phyloP scores from a whole-genome alignment of 2,329 filamentous ascomycete genomes.

The Phialocephala subalpina region DNA sequence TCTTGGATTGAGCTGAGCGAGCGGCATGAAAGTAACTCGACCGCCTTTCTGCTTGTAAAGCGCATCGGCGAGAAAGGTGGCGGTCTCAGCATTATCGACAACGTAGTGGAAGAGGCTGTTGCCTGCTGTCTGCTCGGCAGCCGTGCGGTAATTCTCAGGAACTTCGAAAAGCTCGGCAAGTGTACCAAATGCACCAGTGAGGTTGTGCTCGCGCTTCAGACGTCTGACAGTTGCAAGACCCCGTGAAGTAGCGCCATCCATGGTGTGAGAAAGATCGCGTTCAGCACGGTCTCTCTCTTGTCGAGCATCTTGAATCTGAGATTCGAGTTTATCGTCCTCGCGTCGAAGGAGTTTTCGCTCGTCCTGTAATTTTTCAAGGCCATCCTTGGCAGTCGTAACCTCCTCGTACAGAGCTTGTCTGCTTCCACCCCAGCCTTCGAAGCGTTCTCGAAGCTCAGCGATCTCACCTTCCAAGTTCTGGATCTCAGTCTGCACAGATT shows the following conservation, averaged over 20 bases:
- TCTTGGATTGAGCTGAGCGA: conserved; percentile 80
- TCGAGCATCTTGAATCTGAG: conserved; percentile 76
- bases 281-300: conserved; percentile 82
- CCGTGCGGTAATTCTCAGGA: conserved; percentile 82
- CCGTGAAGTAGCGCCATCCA: conserved; percentile 87
- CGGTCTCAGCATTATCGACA: conserved; percentile 90
- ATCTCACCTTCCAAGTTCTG: conserved; percentile 76
- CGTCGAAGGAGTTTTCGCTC: conserved; percentile 88
- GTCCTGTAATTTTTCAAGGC: conserved; percentile 80
- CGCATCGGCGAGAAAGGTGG: conserved; percentile 80
- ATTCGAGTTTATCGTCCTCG: conserved; percentile 87
- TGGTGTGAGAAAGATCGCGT: conserved; percentile 78
- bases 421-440: conserved; percentile 81
- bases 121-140: conserved; percentile 92
- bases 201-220: conserved; percentile 79
- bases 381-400: conserved; percentile 79
- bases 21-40: conserved; percentile 92
- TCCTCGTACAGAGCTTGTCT: conserved; percentile 77
- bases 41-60: conserved; percentile 83
- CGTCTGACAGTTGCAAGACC: conserved; percentile 88
- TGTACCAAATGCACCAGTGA: conserved; percentile 90
- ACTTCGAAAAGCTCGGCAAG: conserved; percentile 93
- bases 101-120: conserved; percentile 95
- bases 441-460: conserved; percentile 70
- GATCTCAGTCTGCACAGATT: conserved; percentile 75